phyloP scores from a whole-genome alignment of 441 rosid species.

The Iberis amara region DNA sequence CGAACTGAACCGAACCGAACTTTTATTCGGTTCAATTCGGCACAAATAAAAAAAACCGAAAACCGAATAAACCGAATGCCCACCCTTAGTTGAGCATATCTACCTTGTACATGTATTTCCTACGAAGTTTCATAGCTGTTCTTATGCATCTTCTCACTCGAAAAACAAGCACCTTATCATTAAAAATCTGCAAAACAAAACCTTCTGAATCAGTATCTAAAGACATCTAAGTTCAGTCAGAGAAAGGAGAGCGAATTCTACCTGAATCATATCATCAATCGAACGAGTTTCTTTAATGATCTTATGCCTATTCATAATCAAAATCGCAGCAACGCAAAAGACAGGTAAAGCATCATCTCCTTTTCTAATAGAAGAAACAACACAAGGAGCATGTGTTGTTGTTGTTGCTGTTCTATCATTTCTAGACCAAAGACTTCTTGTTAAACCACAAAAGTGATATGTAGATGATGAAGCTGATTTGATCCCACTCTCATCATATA shows the following conservation, averaged over 20 bases:
- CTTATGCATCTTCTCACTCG: constrained; percentile 64
- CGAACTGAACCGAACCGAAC: too few relatives aligned
- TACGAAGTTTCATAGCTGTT: constrained; percentile 76
- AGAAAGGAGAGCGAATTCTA: constrained; percentile 19
- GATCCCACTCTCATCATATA: constrained; percentile 38
- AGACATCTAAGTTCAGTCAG: too few relatives aligned
- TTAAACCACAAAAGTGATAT: constrained; percentile 71
- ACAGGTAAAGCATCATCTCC: constrained; percentile 74
- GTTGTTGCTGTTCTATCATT: constrained; percentile 37
- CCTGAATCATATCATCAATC: constrained; percentile 93
- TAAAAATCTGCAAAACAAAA: constrained; percentile 59
- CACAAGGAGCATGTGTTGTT: constrained; percentile 39
- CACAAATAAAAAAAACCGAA: too few relatives aligned
- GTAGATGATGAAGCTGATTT: constrained; percentile 47
- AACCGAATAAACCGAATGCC: too few relatives aligned
- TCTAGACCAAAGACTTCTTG: constrained; percentile 64
- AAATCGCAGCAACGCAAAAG: constrained; percentile 88
- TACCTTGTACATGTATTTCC: constrained; percentile 81
- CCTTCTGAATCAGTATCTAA: constrained; percentile 12
- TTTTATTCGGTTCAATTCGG: too few relatives aligned
- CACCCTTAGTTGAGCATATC: constrained; percentile 10
- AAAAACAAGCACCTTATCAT: constrained; percentile 73
- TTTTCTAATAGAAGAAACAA: constrained; percentile 52
- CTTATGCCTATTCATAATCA: constrained; percentile 79
- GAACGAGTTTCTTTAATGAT: constrained; percentile 76